Evolutionary conservation across 1,284 basidiomycete genomes (phyloP).

Genomic region (Rhodotorula sp.): DNA sequence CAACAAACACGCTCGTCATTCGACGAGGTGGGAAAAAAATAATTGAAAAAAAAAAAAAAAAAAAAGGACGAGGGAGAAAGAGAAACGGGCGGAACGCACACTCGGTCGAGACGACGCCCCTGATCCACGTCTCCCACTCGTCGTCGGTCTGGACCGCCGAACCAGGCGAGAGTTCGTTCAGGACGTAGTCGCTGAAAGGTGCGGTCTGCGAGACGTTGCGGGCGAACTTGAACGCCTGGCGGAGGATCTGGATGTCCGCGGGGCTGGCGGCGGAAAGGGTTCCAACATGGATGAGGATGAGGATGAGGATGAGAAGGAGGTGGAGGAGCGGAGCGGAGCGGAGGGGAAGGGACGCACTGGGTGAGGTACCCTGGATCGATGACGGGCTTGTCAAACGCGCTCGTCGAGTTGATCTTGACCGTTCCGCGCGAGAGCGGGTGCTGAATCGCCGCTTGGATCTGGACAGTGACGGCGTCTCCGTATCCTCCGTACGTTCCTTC

Average conservation of each 20-base stretch:
- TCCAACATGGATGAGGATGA: too few species aligned
- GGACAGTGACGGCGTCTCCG: conserved; percentile 47
- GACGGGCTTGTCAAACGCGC: conserved; percentile 58
- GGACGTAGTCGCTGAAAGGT: conserved; percentile 37
- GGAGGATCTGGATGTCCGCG: conserved; percentile 58
- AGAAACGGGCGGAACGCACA: conserved; percentile 23
- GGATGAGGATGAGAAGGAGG: neutral
- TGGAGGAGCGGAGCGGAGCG: neutral
- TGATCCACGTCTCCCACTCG: conserved; percentile 41
- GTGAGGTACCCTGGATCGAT: conserved; percentile 65
- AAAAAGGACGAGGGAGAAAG: neutral
- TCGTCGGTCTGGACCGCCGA: conserved; percentile 35
- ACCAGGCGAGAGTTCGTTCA: conserved; percentile 40
- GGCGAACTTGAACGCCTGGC: conserved; percentile 60
- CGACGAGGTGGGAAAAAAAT: too few species aligned
- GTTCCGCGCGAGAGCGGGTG: conserved; percentile 58
- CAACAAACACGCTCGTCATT: too few species aligned
- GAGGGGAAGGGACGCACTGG: conserved; percentile 30
- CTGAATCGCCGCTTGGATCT: conserved; percentile 66
- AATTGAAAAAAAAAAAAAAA: too few species aligned
- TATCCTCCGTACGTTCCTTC: conserved; percentile 45
- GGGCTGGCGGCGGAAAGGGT: conserved; percentile 5
- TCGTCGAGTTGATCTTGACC: conserved; percentile 56
- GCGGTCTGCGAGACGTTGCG: conserved; percentile 39
- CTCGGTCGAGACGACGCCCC: conserved; percentile 35